Evolutionary conservation across 176 grass and related monocot genomes (phyloP).

Genomic region (Chloris gayana): DNA sequence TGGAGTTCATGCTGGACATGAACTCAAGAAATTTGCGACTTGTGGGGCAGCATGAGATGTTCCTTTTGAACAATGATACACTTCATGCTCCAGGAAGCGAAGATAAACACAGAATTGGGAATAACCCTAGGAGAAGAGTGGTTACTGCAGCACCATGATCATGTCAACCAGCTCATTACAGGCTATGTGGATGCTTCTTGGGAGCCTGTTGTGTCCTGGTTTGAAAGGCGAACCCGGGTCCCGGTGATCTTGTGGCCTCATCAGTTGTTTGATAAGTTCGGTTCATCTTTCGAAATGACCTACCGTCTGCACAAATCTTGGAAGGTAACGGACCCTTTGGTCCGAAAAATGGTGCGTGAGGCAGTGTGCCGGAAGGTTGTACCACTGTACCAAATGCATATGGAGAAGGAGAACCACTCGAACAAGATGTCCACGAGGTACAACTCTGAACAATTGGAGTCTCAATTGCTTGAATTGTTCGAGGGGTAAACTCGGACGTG

Average conservation of each 20-base stretch:
- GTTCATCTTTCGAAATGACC: not conserved
- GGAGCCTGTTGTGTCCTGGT: not conserved
- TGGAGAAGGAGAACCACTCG: not conserved
- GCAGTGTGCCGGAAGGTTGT: not conserved
- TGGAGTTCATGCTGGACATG: slow-evolving; percentile 7
- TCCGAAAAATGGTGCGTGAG: slow-evolving; percentile 5
- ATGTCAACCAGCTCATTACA: not conserved
- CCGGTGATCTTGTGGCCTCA: not conserved
- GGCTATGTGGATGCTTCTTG: slow-evolving; percentile 16
- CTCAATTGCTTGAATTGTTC: not conserved
- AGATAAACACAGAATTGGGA: not conserved
- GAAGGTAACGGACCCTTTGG: slow-evolving; percentile 15
- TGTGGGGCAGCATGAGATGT: slow-evolving; percentile 15
- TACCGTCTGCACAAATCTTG: not conserved
- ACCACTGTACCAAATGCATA: not conserved
- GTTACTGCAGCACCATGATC: not conserved
- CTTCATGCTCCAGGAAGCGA: slow-evolving; percentile 2
- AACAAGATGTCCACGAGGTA: not conserved
- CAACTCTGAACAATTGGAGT: not conserved
- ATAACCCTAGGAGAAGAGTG: not conserved
- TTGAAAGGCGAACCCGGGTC: not conserved
- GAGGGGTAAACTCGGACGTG: not conserved
- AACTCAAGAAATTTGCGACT: not conserved
- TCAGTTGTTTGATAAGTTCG: not conserved
- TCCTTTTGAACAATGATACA: slow-evolving; percentile 29